Percentiles rank a stretch among this genome's conserved stretches.
phyloP scores from a whole-genome alignment of 345 rosid genomes.

The Bruguiera sexangula region DNA sequence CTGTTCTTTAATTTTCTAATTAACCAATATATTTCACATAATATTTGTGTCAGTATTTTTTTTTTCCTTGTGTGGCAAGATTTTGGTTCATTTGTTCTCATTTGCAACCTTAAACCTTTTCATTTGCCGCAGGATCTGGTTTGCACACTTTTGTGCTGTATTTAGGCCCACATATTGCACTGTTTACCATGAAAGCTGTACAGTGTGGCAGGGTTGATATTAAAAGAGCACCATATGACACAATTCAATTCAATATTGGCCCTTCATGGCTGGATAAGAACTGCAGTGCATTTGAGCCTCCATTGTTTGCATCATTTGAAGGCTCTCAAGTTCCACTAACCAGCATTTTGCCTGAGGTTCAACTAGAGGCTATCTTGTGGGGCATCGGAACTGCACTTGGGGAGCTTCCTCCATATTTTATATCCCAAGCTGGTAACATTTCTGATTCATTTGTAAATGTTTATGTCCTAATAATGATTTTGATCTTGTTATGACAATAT shows the following conservation, averaged over 20 bases:
- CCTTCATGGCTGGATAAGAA: conserved; percentile 94
- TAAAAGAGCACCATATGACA: conserved; percentile 92
- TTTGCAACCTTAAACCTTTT: not conserved
- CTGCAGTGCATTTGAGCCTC: conserved; percentile 77
- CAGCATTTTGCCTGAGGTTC: conserved; percentile 85
- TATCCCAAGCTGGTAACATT: conserved; percentile 82
- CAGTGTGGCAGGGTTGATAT: conserved; percentile 90
- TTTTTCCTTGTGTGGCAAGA: not conserved
- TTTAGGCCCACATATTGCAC: conserved; percentile 93
- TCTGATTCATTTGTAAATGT: no score
- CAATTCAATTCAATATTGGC: conserved; percentile 74
- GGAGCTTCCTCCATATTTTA: conserved; percentile 99
- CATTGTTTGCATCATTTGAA: conserved; percentile 45
- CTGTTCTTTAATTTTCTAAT: no score
- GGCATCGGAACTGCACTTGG: conserved; percentile 98
- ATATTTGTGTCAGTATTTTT: not conserved
- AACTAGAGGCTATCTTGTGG: conserved; percentile 88
- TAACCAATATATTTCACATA: no score
- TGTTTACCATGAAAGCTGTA: conserved; percentile 88
- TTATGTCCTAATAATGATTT: not conserved
- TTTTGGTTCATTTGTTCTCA: not conserved
- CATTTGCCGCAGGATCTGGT: conserved; percentile 72
- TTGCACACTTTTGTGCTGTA: conserved; percentile 96
- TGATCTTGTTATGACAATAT: not conserved
- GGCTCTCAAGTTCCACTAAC: conserved; percentile 77